Evolutionary conservation across 805 yeast genomes (phyloP).

Genomic region (Candida insectorum): DNA sequence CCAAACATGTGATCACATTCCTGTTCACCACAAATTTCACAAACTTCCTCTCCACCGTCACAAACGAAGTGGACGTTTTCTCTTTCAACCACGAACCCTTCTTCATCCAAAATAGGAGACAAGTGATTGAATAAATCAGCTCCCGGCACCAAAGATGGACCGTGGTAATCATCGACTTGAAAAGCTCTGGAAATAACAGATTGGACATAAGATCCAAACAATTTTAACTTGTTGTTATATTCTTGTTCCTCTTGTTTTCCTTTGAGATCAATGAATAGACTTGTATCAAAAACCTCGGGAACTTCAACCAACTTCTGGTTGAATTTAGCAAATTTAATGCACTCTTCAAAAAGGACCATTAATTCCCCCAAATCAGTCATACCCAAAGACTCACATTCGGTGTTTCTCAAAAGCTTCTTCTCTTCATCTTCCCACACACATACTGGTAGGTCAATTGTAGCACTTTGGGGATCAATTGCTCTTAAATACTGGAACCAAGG

Average conservation of each 20-base stretch:
- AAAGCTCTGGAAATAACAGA: slow-evolving; percentile 78
- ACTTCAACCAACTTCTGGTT: slow-evolving; percentile 22
- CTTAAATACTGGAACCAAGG: slow-evolving; percentile 76
- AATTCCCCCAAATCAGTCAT: slow-evolving; percentile 50
- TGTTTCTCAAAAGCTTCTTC: slow-evolving; percentile 47
- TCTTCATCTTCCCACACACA: slow-evolving; percentile 59
- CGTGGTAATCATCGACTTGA: slow-evolving; percentile 72
- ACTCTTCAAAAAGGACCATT: slow-evolving; percentile 34
- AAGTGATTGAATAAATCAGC: slow-evolving; percentile 87
- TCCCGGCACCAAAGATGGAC: slow-evolving; percentile 78
- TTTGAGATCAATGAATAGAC: slow-evolving; percentile 11
- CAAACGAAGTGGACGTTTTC: slow-evolving; percentile 63
- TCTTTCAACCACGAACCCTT: slow-evolving; percentile 11
- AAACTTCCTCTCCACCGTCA: slow-evolving; percentile 25
- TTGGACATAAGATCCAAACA: slow-evolving; percentile 56
- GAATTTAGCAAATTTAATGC: slow-evolving; percentile 39
- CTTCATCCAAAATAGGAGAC: slow-evolving; percentile 25
- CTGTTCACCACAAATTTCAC: slow-evolving; percentile 29
- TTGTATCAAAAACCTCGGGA: slow-evolving; percentile 34
- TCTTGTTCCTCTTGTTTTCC: slow-evolving; percentile 20
- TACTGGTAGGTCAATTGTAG: slow-evolving; percentile 47
- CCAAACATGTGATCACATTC: slow-evolving; percentile 29
- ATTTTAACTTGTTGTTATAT: slow-evolving; percentile 25
- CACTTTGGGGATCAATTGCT: slow-evolving; percentile 41
- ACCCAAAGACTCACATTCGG: slow-evolving; percentile 61